Percentiles rank a stretch among this genome's conserved stretches.
Conservation (phyloP, 768 basidiomycete species). For the Terana coerulea region DNA sequence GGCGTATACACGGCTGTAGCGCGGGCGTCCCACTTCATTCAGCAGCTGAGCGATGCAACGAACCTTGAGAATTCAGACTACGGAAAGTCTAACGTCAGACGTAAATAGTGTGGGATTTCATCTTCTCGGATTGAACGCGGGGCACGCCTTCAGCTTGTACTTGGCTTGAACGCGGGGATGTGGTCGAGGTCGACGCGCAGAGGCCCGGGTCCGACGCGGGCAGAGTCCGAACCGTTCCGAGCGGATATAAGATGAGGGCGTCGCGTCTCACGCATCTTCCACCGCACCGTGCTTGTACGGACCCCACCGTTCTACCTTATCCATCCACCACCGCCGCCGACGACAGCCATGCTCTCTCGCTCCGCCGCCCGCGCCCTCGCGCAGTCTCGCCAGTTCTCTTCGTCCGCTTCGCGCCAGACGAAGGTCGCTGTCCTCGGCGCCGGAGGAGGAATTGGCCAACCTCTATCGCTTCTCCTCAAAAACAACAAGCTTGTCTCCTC, state of each 20-base stretch:
- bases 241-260: slow-evolving; percentile 6
- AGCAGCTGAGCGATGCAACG: too few species aligned
- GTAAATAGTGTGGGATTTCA: too few species aligned
- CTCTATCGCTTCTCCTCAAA: slow-evolving; percentile 91
- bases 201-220: slow-evolving; percentile 4
- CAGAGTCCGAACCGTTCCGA: slow-evolving; percentile 17
- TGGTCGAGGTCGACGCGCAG: slow-evolving; percentile 7
- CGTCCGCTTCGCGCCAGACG: slow-evolving; percentile 63
- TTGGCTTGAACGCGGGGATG: too few species aligned
- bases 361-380: slow-evolving; percentile 55
- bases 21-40: too few species aligned
- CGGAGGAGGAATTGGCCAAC: slow-evolving; percentile 98
- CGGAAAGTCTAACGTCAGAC: too few species aligned
- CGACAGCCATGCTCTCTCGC: slow-evolving; percentile 58
- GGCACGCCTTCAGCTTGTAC: too few species aligned
- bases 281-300: slow-evolving; percentile 6
- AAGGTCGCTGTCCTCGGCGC: slow-evolving; percentile 98
- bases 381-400: slow-evolving; percentile 69
- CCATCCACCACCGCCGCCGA: slow-evolving; percentile 10
- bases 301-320: slow-evolving; percentile 7
- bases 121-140: too few species aligned
- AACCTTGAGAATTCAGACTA: too few species aligned
- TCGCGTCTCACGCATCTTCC: slow-evolving; percentile 10
- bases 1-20: background rate
- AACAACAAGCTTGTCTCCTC: slow-evolving; percentile 84